Percentiles rank a stretch among this genome's conserved stretches.
Conservation (phyloP, 2,329 filamentous ascomycete species). For the Cercospora sp. region DNA sequence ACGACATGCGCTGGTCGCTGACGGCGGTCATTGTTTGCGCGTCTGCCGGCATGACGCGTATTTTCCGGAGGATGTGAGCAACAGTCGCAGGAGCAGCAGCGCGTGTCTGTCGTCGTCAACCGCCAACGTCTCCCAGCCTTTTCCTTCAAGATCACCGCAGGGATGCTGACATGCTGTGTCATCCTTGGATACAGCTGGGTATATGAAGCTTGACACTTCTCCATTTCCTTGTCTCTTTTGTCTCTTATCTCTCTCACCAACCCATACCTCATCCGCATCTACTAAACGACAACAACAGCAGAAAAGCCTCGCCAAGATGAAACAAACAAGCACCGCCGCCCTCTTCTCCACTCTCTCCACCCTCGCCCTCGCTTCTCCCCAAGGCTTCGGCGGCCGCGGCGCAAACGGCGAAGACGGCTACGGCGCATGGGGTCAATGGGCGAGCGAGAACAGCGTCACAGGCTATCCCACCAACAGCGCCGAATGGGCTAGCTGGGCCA, state of each 20-base stretch:
- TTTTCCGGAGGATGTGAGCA: constrained; percentile 18
- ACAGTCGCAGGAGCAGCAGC: neutral
- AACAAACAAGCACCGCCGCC: constrained; percentile 11
- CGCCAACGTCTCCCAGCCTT: constrained; percentile 2
- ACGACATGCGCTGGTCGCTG: neutral
- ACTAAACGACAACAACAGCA: no score
- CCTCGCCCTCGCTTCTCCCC: constrained; percentile 22
- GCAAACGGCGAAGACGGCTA: constrained; percentile 12
- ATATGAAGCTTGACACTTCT: neutral
- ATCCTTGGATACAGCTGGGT: neutral
- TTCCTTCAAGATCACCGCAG: neutral
- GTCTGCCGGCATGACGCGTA: constrained; percentile 29
- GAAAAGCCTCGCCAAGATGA: constrained; percentile 17
- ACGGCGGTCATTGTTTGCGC: neutral
- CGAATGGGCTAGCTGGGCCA: constrained; percentile 28
- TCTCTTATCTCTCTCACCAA: neutral
- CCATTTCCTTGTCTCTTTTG: neutral
- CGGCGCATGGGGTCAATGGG: constrained; percentile 22
- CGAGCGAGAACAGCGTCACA: constrained; percentile 21
- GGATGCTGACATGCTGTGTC: neutral
- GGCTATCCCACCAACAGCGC: constrained; percentile 27
- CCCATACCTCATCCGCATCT: no score
- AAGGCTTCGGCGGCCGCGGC: constrained; percentile 14
- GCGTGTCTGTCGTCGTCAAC: constrained; percentile 3
- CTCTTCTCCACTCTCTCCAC: constrained; percentile 18